These are phyloP conservation scores for Podaxis rugospora DNA, from an alignment of 768 basidiomycete genomes.

Conservation along the genomic window DNA sequence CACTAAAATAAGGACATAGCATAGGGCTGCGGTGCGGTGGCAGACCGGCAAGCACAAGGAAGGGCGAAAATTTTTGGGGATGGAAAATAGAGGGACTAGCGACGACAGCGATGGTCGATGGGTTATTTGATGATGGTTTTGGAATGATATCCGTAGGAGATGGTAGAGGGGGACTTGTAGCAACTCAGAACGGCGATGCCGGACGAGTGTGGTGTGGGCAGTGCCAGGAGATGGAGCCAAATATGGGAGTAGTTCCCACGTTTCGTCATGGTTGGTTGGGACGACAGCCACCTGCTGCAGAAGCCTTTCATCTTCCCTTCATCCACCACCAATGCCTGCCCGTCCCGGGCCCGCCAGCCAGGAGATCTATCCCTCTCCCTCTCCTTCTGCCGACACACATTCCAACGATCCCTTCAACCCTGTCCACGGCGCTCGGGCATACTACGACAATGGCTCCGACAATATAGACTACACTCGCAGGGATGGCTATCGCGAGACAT, in stretches of 20 bases:
- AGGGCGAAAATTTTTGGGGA: not conserved
- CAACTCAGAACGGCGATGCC: not conserved
- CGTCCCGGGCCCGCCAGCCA: conserved; percentile 53
- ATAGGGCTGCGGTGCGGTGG: not conserved
- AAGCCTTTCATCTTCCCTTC: conserved; percentile 4
- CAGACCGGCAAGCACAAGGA: not conserved
- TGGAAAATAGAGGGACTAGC: not conserved
- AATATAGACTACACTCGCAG: conserved; percentile 59
- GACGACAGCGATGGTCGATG: not conserved
- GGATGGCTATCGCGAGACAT: conserved; percentile 48
- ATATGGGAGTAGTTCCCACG: conserved; percentile 3
- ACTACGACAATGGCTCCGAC: conserved; percentile 78
- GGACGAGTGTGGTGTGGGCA: not conserved
- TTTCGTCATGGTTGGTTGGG: conserved; percentile 6
- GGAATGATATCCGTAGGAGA: not conserved
- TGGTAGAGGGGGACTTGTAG: not conserved
- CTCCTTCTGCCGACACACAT: conserved; percentile 56
- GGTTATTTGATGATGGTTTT: not conserved
- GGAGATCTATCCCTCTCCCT: conserved; percentile 62
- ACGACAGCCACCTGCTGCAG: conserved; percentile 5
- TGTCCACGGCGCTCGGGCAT: conserved; percentile 33
- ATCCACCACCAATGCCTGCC: conserved; percentile 40
- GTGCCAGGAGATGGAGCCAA: not conserved
- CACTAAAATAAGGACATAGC: not conserved
- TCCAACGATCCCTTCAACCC: conserved; percentile 63